Evolutionary conservation across 2,329 filamentous ascomycete genomes (phyloP).

Genomic region (Sporothrix luriei): DNA sequence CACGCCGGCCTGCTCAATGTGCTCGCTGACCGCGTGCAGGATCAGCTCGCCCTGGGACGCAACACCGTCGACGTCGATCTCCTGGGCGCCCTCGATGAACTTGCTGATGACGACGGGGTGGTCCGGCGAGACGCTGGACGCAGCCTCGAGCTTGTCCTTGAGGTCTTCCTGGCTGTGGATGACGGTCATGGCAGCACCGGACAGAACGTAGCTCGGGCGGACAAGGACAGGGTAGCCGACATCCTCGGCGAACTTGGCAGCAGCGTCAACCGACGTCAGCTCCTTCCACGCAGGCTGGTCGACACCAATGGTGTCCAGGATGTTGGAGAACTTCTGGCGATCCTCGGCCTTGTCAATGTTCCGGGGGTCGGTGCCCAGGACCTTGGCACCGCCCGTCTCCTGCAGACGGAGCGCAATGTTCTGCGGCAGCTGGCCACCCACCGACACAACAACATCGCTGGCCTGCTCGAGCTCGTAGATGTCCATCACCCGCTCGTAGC

Average conservation of each 20-base stretch:
- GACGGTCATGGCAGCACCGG: slow-evolving; percentile 97
- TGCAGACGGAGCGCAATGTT: slow-evolving; percentile 95
- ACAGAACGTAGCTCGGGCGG: slow-evolving; percentile 92
- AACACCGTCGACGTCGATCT: slow-evolving; percentile 96
- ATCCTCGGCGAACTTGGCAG: slow-evolving; percentile 79
- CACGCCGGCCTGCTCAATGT: slow-evolving; percentile 95
- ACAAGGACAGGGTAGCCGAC: slow-evolving; percentile 95
- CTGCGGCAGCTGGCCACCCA: slow-evolving; percentile 93
- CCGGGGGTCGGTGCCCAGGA: slow-evolving; percentile 87
- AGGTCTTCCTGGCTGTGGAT: slow-evolving; percentile 86
- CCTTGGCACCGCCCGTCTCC: slow-evolving; percentile 83
- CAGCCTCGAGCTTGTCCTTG: slow-evolving; percentile 91
- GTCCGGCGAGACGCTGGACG: slow-evolving; percentile 87
- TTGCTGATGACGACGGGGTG: slow-evolving; percentile 98
- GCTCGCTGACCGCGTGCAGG: slow-evolving; percentile 89
- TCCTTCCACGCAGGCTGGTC: slow-evolving; percentile 99
- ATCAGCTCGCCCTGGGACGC: slow-evolving; percentile 83
- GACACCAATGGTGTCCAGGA: slow-evolving; percentile 93
- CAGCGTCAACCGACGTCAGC: slow-evolving; percentile 83
- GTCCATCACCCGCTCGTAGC: slow-evolving; percentile 97
- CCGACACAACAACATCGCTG: slow-evolving; percentile 87
- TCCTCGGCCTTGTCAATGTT: slow-evolving; percentile 99
- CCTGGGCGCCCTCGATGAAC: slow-evolving; percentile 94
- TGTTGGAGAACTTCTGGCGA: slow-evolving; percentile 96
- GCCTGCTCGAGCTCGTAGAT: slow-evolving; percentile 92